These are phyloP conservation scores for Verticillium albo-atrum DNA, from an alignment of 2,329 filamentous ascomycete species.

Conservation along the genomic window DNA sequence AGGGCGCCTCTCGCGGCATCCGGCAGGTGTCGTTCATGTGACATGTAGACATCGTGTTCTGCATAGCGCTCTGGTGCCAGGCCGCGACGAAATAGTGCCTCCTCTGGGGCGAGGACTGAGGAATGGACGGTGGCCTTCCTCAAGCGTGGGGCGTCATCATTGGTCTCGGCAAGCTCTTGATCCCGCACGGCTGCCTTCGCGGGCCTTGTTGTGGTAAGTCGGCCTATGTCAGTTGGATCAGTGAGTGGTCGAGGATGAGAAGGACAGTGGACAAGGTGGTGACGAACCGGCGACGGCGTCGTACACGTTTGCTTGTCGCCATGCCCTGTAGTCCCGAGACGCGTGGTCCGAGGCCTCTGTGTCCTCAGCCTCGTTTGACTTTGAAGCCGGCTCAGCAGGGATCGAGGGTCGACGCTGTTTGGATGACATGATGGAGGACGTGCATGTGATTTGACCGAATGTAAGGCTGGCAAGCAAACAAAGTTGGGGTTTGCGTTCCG, in stretches of 20 bases:
- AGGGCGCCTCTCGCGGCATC: conserved; percentile 43
- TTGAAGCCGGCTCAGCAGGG: neutral
- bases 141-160: neutral
- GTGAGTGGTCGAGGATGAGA: neutral
- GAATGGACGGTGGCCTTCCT: conserved; percentile 23
- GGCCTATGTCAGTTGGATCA: conserved; percentile 3
- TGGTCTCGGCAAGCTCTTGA: neutral
- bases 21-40: conserved; percentile 52
- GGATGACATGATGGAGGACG: neutral
- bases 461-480: too few species aligned
- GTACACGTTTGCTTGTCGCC: conserved; percentile 54
- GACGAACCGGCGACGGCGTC: conserved; percentile 66
- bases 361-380: neutral
- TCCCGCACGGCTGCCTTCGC: conserved; percentile 1
- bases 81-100: conserved; percentile 63
- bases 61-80: conserved; percentile 63
- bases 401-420: neutral
- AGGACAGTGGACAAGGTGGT: neutral
- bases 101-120: conserved; percentile 56
- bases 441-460: too few species aligned
- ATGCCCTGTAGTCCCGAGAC: conserved; percentile 17
- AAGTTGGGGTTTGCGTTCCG: too few species aligned
- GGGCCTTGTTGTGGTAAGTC: conserved; percentile 4
- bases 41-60: conserved; percentile 68
- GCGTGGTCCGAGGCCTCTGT: neutral